Conservation (phyloP, 139 green algal species). For the Picochlorum costavermella region DNA sequence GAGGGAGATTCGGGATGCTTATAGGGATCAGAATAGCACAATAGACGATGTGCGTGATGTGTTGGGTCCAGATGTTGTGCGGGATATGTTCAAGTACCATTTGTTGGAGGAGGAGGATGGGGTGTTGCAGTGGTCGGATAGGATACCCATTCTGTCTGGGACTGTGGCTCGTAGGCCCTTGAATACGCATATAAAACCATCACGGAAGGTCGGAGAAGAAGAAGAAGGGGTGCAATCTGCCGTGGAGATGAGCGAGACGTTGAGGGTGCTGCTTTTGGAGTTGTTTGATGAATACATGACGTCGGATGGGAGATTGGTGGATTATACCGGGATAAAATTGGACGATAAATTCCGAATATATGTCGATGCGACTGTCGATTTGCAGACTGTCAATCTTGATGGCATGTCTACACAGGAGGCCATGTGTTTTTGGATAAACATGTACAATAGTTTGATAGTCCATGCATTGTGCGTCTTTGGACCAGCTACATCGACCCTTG, state of each 20-base stretch:
- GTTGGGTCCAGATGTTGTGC: background rate
- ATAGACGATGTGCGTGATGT: background rate
- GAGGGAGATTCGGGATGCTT: background rate
- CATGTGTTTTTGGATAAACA: slow-evolving; percentile 84
- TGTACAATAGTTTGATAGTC: slow-evolving; percentile 87
- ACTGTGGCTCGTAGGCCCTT: too few relatives aligned
- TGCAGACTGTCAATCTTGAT: slow-evolving; percentile 56
- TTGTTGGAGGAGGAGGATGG: slow-evolving; percentile 16
- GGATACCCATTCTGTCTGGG: too few relatives aligned
- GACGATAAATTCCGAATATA: slow-evolving; percentile 57
- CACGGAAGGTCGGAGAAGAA: too few relatives aligned
- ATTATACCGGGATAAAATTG: slow-evolving; percentile 48
- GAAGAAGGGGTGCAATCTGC: background rate
- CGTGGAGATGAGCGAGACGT: slow-evolving; percentile 36
- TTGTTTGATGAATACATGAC: slow-evolving; percentile 71
- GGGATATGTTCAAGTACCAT: background rate
- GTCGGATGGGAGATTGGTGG: slow-evolving; percentile 48
- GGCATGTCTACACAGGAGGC: slow-evolving; percentile 40
- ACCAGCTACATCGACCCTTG: background rate
- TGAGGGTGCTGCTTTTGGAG: slow-evolving; percentile 54
- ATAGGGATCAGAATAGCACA: background rate
- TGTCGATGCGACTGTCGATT: slow-evolving; percentile 60
- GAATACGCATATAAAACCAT: too few relatives aligned
- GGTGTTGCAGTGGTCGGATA: slow-evolving; percentile 6
- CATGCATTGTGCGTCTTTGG: slow-evolving; percentile 52